These are phyloP conservation scores for Gossypium trilobum DNA, from an alignment of 441 rosid species.

Conservation along the genomic window DNA sequence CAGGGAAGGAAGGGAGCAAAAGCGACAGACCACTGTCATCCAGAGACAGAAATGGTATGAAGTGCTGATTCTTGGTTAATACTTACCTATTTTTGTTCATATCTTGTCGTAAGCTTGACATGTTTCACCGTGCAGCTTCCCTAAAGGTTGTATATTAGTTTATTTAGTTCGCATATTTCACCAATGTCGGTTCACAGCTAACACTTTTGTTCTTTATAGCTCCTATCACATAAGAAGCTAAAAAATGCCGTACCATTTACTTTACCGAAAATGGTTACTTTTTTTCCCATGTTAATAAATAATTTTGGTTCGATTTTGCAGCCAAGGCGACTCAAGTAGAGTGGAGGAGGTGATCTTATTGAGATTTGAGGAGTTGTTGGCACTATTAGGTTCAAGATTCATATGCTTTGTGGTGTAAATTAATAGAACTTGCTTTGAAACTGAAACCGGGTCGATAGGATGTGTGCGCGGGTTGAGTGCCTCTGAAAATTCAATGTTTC, in stretches of 20 bases:
- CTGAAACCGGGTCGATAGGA: slow-evolving; percentile 15
- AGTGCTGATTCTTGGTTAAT: slow-evolving; percentile 7
- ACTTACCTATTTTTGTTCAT: neutral
- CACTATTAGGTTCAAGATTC: neutral
- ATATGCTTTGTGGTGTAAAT: slow-evolving; percentile 26
- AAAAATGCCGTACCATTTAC: neutral
- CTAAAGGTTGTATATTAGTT: neutral
- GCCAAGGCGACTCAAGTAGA: slow-evolving; percentile 52
- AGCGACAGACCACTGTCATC: slow-evolving; percentile 49
- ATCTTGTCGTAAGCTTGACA: neutral
- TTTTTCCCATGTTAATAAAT: neutral
- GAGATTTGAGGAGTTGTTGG: slow-evolving; percentile 24
- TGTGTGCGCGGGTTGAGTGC: slow-evolving; percentile 14
- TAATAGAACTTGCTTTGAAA: slow-evolving; percentile 21
- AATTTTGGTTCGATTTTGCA: slow-evolving; percentile 33
- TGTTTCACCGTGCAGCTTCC: neutral
- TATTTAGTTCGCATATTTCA: neutral
- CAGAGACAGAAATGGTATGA: slow-evolving; percentile 62
- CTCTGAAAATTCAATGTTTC: slow-evolving; percentile 7
- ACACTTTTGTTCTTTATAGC: neutral
- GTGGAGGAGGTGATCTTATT: slow-evolving; percentile 49
- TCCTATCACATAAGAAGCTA: neutral
- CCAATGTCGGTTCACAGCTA: neutral
- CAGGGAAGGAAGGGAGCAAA: slow-evolving; percentile 57
- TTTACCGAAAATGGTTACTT: neutral